Conservation (phyloP, 1,284 basidiomycete genomes). For the Moniliophthora roreri region DNA sequence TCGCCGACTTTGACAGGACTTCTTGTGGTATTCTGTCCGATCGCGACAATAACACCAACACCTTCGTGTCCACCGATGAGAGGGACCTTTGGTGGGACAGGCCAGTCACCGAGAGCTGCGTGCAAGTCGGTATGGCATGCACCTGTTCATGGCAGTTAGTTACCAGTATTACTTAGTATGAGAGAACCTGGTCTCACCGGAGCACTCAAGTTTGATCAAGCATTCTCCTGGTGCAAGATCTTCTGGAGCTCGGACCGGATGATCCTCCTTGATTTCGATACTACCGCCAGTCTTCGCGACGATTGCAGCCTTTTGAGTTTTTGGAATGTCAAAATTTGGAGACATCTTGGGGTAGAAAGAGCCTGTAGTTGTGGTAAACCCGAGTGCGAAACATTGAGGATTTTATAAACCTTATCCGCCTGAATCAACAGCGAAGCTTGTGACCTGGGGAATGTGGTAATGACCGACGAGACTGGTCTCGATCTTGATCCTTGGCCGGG, state of each 20-base stretch:
- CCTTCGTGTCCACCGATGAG: slow-evolving; percentile 89
- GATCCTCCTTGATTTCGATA: slow-evolving; percentile 46
- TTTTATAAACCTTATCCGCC: too few species aligned
- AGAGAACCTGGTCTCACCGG: slow-evolving; percentile 37
- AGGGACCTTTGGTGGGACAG: slow-evolving; percentile 62
- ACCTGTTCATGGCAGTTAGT: slow-evolving; percentile 24
- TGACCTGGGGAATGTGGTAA: too few species aligned
- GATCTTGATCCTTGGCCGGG: too few species aligned
- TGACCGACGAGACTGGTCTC: too few species aligned
- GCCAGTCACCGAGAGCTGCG: slow-evolving; percentile 73
- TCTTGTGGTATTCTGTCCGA: slow-evolving; percentile 64
- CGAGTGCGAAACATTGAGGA: too few species aligned
- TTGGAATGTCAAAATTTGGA: slow-evolving; percentile 45
- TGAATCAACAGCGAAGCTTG: too few species aligned
- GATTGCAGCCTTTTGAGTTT: slow-evolving; percentile 64
- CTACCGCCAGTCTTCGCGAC: slow-evolving; percentile 42
- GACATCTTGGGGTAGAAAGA: slow-evolving; percentile 4
- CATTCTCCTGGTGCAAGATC: slow-evolving; percentile 80
- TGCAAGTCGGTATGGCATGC: slow-evolving; percentile 80
- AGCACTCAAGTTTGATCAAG: slow-evolving; percentile 75
- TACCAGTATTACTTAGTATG: too few species aligned
- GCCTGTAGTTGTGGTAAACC: too few species aligned
- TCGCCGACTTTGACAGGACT: slow-evolving; percentile 73
- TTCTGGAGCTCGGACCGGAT: slow-evolving; percentile 62
- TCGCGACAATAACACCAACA: slow-evolving; percentile 74